Conservation (phyloP, 495 filamentous ascomycete species). For the Evansstolkia leycettana region DNA sequence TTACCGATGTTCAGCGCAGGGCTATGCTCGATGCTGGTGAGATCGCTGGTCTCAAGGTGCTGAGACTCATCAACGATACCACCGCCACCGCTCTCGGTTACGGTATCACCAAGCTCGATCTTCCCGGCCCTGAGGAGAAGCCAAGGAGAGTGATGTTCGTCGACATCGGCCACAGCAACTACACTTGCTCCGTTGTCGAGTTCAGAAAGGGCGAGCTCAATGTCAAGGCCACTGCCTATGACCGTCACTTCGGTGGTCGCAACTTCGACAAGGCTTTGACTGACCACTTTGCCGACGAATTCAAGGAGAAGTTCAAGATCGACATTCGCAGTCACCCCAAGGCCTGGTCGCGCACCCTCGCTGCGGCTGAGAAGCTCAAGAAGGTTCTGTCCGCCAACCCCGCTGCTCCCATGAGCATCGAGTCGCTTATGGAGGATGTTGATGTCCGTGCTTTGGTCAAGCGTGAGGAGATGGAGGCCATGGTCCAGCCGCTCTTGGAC, state of each 20-base stretch:
- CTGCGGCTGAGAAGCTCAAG: constrained; percentile 94
- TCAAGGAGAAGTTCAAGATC: constrained; percentile 85
- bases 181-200: constrained; percentile 86
- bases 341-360: constrained; percentile 72
- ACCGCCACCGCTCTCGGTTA: constrained; percentile 93
- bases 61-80: constrained; percentile 96
- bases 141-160: constrained; percentile 83
- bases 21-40: constrained; percentile 85
- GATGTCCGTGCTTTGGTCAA: constrained; percentile 85
- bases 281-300: constrained; percentile 90
- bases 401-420: constrained; percentile 88
- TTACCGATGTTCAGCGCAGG: constrained; percentile 87
- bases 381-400: constrained; percentile 96
- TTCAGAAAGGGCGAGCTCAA: constrained; percentile 95
- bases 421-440: constrained; percentile 96
- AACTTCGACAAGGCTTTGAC: constrained; percentile 92
- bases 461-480: constrained; percentile 84
- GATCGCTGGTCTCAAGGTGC: constrained; percentile 83
- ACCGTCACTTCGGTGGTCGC: constrained; percentile 94
- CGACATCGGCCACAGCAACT: constrained; percentile 95
- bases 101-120: constrained; percentile 93
- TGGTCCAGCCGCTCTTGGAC: constrained; percentile 75
- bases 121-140: constrained; percentile 83
- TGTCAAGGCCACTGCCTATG: constrained; percentile 85
- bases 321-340: constrained; percentile 83